Evolutionary conservation across 345 rosid genomes (phyloP).

Genomic region (Brassica rapa): DNA sequence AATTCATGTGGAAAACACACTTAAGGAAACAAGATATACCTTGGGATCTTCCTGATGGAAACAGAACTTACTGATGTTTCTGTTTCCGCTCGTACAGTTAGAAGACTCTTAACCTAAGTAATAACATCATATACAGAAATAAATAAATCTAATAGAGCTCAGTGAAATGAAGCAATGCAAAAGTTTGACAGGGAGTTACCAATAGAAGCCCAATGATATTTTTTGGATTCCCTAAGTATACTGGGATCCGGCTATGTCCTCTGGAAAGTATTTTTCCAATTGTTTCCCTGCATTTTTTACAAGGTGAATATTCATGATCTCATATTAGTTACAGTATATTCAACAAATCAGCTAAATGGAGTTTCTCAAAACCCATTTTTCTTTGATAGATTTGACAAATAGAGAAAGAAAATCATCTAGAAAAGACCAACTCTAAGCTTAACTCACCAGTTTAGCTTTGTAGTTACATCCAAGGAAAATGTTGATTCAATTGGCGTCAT

Average conservation of each 20-base stretch:
- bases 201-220: slow-evolving; percentile 77
- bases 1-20: slow-evolving; percentile 12
- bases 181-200: slow-evolving; percentile 47
- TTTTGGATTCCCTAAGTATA: slow-evolving; percentile 66
- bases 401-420: slow-evolving; percentile 22
- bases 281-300: slow-evolving; percentile 64
- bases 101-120: slow-evolving; percentile 71
- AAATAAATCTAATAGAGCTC: neutral
- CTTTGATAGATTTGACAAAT: neutral
- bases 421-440: slow-evolving; percentile 24
- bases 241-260: slow-evolving; percentile 85
- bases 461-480: slow-evolving; percentile 77
- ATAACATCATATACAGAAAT: slow-evolving; percentile 4
- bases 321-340: neutral
- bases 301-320: neutral
- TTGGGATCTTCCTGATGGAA: slow-evolving; percentile 75
- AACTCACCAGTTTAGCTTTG: slow-evolving; percentile 77
- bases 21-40: slow-evolving; percentile 42
- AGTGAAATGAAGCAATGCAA: slow-evolving; percentile 25
- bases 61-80: slow-evolving; percentile 81
- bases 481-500: slow-evolving; percentile 92
- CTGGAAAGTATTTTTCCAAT: slow-evolving; percentile 75
- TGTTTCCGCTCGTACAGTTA: slow-evolving; percentile 76
- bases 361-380: neutral
- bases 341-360: neutral